These are phyloP conservation scores for Venturia nashicola DNA, from an alignment of 2,329 filamentous ascomycete species.

Conservation along the genomic window DNA sequence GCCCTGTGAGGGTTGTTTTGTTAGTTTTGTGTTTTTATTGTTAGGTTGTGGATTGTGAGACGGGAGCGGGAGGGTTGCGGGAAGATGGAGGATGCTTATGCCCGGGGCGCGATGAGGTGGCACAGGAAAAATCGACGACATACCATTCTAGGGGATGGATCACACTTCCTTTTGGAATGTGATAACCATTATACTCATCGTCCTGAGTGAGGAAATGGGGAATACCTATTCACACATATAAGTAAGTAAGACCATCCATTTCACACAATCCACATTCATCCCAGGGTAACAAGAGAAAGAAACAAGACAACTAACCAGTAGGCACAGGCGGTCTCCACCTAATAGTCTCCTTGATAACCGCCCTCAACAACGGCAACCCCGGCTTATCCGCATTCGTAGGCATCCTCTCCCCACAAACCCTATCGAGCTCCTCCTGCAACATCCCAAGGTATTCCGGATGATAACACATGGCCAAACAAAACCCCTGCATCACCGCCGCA, in stretches of 20 bases:
- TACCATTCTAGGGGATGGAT: constrained; percentile 33
- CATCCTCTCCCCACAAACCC: constrained; percentile 26
- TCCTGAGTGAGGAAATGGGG: constrained; percentile 43
- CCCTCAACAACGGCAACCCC: constrained; percentile 26
- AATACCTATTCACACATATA: constrained; percentile 24
- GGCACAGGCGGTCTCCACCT: constrained; percentile 34
- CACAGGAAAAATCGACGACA: neutral
- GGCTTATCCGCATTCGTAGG: constrained; percentile 25
- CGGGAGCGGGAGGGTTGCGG: no score
- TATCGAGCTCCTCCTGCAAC: constrained; percentile 28
- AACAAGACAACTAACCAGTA: constrained; percentile 16
- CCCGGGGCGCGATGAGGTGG: neutral
- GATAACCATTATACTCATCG: constrained; percentile 44
- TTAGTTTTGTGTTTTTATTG: constrained; percentile 11
- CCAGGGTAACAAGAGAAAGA: neutral
- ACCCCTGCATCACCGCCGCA: constrained; percentile 34
- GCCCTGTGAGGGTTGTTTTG: constrained; percentile 13
- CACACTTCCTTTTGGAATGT: constrained; percentile 42
- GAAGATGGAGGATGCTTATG: neutral
- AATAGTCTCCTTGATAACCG: constrained; percentile 26
- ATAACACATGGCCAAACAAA: constrained; percentile 33
- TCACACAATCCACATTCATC: neutral
- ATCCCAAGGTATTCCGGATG: constrained; percentile 31
- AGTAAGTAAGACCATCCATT: neutral
- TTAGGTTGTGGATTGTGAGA: neutral